phyloP scores from a whole-genome alignment of 2,329 filamentous ascomycete species.

The Chaetomiaceae sp. region DNA sequence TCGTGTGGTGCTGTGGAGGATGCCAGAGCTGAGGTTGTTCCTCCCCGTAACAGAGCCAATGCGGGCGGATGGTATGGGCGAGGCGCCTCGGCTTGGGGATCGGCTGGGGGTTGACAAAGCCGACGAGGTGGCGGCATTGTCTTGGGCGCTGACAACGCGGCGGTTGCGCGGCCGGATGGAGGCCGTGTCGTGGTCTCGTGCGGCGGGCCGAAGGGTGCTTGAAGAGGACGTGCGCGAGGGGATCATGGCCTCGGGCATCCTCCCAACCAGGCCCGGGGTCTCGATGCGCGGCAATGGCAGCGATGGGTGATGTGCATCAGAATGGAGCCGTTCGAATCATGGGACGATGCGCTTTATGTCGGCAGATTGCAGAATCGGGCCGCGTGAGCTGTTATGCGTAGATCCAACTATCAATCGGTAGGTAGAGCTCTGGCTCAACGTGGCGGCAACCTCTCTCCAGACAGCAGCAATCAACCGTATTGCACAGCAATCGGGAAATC shows the following conservation, averaged over 20 bases:
- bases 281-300: constrained; percentile 28
- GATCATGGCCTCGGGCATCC: constrained; percentile 26
- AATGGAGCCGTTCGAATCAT: neutral
- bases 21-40: constrained; percentile 21
- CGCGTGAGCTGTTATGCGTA: neutral
- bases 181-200: constrained; percentile 38
- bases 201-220: constrained; percentile 38
- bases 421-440: neutral
- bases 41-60: constrained; percentile 31
- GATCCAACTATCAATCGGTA: neutral
- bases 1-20: constrained; percentile 13
- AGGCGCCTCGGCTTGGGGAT: constrained; percentile 38
- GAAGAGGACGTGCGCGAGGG: constrained; percentile 39
- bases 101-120: constrained; percentile 29
- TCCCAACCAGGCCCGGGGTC: constrained; percentile 28
- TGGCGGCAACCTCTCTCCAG: neutral
- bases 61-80: constrained; percentile 45
- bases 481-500: constrained; percentile 10
- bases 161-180: constrained; percentile 49
- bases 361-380: neutral
- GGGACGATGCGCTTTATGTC: neutral
- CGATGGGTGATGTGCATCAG: constrained; percentile 18
- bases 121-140: constrained; percentile 27
- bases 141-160: constrained; percentile 36
- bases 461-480: neutral